A percentile compares a stretch with the other conserved stretches of the same genome.
Conservation (phyloP, 106 monocot genomes). For the Platanthera zijinensis region DNA sequence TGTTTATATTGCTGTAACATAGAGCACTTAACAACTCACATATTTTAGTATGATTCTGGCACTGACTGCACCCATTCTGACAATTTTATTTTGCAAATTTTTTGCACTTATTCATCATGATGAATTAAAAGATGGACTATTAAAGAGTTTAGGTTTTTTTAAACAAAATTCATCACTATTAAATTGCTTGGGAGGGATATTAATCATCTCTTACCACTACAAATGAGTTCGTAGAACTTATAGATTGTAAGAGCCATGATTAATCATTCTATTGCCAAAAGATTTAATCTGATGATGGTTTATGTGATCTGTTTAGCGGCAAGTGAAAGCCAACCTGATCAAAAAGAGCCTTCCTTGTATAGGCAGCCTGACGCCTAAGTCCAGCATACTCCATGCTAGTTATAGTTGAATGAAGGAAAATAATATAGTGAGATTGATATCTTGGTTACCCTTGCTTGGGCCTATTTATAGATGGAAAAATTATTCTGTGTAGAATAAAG, state of each 20-base stretch:
- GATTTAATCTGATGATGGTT: not conserved
- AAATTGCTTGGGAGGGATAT: not conserved
- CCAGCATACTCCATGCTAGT: conserved; percentile 58
- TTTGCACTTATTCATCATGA: no score
- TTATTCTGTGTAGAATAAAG: not conserved
- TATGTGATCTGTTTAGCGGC: not conserved
- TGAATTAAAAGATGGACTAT: no score
- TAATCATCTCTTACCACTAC: not conserved
- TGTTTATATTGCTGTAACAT: not conserved
- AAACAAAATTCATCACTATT: not conserved
- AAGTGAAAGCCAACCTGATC: conserved; percentile 56
- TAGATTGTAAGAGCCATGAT: not conserved
- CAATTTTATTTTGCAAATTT: no score
- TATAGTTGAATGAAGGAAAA: not conserved
- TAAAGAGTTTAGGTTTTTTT: not conserved
- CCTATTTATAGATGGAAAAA: conserved; percentile 6
- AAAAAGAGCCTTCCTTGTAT: conserved; percentile 71
- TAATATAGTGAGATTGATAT: not conserved
- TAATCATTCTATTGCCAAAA: not conserved
- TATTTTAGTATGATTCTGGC: no score
- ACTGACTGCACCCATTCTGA: no score
- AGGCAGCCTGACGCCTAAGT: conserved; percentile 55
- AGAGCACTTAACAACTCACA: no score
- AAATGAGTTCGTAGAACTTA: not conserved
- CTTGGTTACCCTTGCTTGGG: not conserved